Base-by-base conservation (phyloP, 768 basidiomycete species). In the Boletellus ananiceps region DNA sequence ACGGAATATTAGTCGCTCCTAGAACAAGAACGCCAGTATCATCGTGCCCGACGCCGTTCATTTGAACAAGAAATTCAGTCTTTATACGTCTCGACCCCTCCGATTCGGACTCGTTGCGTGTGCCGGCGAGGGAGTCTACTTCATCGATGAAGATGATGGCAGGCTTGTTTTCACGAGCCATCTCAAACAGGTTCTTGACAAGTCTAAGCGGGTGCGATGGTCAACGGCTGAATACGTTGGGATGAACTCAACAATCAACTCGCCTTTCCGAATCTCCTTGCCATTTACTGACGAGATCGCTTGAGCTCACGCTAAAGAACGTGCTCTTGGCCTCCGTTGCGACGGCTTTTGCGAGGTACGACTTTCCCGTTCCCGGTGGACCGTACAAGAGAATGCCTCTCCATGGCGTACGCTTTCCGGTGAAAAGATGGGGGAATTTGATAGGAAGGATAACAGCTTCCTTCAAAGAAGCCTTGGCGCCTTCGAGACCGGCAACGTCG, bases 111-210 rank as follows among this genome's bases (percentile, higher is more conserved):
- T 98, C 96, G 50, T 88, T 94, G 59, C 96, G 82, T 18, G 93
- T 88, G 1, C 96, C 92, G 5, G 93, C 89, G 44, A 99, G 75
- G 9, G 95, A 97, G 69, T 99, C 96, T 38, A 99, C 90, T 68
- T 98, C 96, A 64, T 99, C 96, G 63, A 99, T 89, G 67, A 99
- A 99, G 69, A 99, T 97, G 69, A 99, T 99, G 1, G 95, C 83
- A 0, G 96, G 96, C 65, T 97, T 98, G 50, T 83, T 82, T 67
- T 98, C 95, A 46, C 96, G 81, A 1, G 96, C 96, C 75, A 99
- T 88, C 60, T 90, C 83, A 63, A 99, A 99, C 23, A 99, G 77
- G 62, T 97, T 93, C 68, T 92, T 93, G 41, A 99, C 96, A 43
- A 97, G 77, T 64, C 93, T 95, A 50, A 21, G 25, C 19, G 37